These are phyloP conservation scores for Zygosaccharomyces gambellarensis DNA, from an alignment of 805 yeast genomes.

Conservation along the genomic window DNA sequence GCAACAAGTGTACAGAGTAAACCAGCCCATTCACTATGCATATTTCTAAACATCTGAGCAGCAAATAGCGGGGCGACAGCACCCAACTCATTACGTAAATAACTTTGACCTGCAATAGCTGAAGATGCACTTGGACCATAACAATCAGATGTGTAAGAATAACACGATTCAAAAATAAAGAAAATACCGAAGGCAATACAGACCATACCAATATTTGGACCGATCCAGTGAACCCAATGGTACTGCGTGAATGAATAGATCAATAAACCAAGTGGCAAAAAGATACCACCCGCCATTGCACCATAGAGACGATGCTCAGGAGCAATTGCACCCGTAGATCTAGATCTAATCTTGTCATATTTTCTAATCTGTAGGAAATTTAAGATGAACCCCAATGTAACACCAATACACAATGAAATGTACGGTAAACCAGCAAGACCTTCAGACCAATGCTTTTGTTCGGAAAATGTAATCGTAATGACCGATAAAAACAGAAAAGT, in stretches of 20 bases:
- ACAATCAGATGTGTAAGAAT: conserved; percentile 4
- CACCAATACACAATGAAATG: neutral
- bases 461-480: conserved; percentile 1
- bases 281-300: conserved; percentile 2
- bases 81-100: conserved; percentile 3
- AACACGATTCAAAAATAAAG: conserved; percentile 4
- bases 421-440: conserved; percentile 6
- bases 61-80: conserved; percentile 4
- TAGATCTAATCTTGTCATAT: neutral
- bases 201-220: conserved; percentile 1
- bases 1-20: conserved; percentile 1
- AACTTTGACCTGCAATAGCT: conserved; percentile 4
- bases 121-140: conserved; percentile 4
- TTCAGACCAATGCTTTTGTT: conserved; percentile 3
- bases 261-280: conserved; percentile 2
- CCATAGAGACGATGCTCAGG: conserved; percentile 5
- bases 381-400: neutral
- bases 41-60: neutral
- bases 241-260: conserved; percentile 3
- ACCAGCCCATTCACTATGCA: conserved; percentile 5
- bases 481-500: conserved; percentile 5
- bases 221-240: conserved; percentile 3
- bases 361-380: conserved; percentile 5
- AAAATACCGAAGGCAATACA: conserved; percentile 3
- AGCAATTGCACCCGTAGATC: neutral